phyloP scores from a whole-genome alignment of 164 flowering plant genomes.

The Berberis vulgaris region DNA sequence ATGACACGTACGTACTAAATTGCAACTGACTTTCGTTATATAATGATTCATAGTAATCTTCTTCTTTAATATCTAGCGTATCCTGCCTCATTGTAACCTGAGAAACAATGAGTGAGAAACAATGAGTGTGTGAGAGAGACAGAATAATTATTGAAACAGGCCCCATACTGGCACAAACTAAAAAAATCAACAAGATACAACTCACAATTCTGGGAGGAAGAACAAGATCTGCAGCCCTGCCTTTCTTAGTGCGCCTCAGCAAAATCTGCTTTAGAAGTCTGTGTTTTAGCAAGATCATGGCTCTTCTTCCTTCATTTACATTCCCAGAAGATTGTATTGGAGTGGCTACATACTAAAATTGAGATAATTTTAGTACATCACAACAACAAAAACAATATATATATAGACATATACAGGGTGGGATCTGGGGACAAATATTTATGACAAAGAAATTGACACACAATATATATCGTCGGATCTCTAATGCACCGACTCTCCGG shows the following conservation, averaged over 20 bases:
- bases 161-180: not conserved
- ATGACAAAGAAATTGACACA: not conserved
- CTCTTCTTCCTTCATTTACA: constrained; percentile 22
- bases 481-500: no score
- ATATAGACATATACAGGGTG: not conserved
- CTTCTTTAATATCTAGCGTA: constrained; percentile 61
- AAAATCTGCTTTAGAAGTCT: constrained; percentile 39
- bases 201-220: constrained; percentile 58
- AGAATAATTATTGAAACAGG: not conserved
- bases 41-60: constrained; percentile 72
- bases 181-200: constrained; percentile 3
- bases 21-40: constrained; percentile 76
- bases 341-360: constrained; percentile 33
- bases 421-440: not conserved
- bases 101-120: not conserved
- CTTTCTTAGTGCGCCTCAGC: constrained; percentile 52
- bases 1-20: constrained; percentile 68
- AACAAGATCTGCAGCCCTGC: constrained; percentile 56
- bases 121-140: not conserved
- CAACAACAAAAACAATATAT: not conserved
- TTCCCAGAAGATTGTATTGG: constrained; percentile 37
- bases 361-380: constrained; percentile 2
- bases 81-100: constrained; percentile 75
- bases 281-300: constrained; percentile 45
- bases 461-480: no score